Conservation (phyloP, 768 basidiomycete genomes). For the Trametes coccinea region DNA sequence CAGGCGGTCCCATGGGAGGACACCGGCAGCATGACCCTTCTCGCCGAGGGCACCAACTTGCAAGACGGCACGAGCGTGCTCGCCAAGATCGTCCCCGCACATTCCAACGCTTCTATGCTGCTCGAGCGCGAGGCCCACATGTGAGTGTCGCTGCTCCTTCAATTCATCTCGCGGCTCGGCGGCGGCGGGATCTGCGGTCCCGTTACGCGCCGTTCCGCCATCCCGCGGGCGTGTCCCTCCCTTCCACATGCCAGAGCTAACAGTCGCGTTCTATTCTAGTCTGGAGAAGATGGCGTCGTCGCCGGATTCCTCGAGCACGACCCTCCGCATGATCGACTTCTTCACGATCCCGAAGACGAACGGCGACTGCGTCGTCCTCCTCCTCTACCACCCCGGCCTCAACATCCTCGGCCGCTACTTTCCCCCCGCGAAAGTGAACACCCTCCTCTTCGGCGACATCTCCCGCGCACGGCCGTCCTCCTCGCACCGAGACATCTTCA, state of each 20-base stretch:
- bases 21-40: conserved; percentile 67
- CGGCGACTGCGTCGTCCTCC: conserved; percentile 70
- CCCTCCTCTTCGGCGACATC: conserved; percentile 60
- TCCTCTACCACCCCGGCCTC: conserved; percentile 67
- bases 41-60: conserved; percentile 68
- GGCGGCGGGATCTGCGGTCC: not conserved
- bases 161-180: not conserved
- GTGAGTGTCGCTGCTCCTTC: conserved; percentile 39
- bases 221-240: not conserved
- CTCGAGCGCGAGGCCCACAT: conserved; percentile 74
- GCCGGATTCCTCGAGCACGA: conserved; percentile 52
- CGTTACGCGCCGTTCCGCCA: not conserved
- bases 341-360: conserved; percentile 64
- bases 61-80: conserved; percentile 69
- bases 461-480: conserved; percentile 43
- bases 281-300: conserved; percentile 50
- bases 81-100: conserved; percentile 72
- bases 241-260: not conserved
- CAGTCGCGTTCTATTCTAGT: conserved; percentile 32
- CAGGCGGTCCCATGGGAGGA: conserved; percentile 70
- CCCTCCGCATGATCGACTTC: conserved; percentile 62
- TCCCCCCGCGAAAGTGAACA: conserved; percentile 64
- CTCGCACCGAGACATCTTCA: conserved; percentile 51
- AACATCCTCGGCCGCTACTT: conserved; percentile 73
- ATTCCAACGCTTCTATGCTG: conserved; percentile 71